Base-by-base conservation (phyloP, 129 eudicot genomes). In the Tagetes erecta region DNA sequence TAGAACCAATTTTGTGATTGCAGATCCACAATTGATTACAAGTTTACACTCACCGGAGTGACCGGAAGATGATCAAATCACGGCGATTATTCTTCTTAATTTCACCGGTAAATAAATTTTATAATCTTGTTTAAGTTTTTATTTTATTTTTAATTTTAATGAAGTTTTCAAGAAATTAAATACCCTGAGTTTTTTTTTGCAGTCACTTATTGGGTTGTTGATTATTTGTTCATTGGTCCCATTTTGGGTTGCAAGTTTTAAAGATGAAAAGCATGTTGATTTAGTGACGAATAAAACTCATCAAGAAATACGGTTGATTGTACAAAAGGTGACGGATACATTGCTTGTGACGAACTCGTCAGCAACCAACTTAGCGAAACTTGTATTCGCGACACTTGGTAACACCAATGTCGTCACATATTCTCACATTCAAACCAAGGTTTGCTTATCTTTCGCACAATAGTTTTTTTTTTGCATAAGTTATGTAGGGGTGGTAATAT, bases 301-400 rank as follows among this genome's bases (percentile, higher is more conserved):
- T 64, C 84, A 68, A 67, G 80, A 86, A 71, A 38, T 72, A 81
- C 45, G 75, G 34, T 80, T 72, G 0, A 44, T 59, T 3, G 49
- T 90, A 47, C 83, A 75, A 66, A 55, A 49, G 37, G 73, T 74
- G 33, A 71, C 86, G 13, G 58, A 64, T 1, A 7, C 84, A 35
- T 64, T 91, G 57, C 41, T 72, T 72, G 86, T 83, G 3, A 3
- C 62, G 65, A 84, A 64, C 68, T 78, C 91, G 52, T 82, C 89
- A 0, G 79, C 86, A 38, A 38, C 37, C 34, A 78, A 60, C 67
- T 70, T 87, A 72, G 85, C 89, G 10, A 77, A 80, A 52, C 0
- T 70, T 67, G 70, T 78, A 8, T 67, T 70, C 33, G 30, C 70
- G 0, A 77, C 78, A 27, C 45, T 82, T 20, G 72, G 44, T 58